Evolutionary conservation across 306 rosid species (phyloP), one percentile per base, ranked within the genome.

Genomic region (Calophaca sinica): DNA sequence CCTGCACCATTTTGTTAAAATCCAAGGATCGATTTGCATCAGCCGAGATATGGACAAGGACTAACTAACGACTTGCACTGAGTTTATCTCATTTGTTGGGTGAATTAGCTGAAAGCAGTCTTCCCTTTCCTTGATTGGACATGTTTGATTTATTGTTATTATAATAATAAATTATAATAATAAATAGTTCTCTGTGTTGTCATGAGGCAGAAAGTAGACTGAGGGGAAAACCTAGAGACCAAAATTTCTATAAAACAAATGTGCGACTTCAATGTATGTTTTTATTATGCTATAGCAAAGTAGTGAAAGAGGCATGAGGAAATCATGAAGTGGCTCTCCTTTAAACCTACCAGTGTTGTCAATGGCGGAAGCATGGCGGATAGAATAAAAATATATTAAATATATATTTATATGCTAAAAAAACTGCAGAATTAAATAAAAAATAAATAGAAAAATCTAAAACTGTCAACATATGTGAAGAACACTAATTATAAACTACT

Each of bases 1-100:
- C 60, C 45, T 48, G 26, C 35, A 55, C 54, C 70, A 42, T 36
- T 52, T 53, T 63, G 41, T 67, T 75, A 29, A 49, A 66, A 74
- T 68, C 33, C 80, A 26, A 44, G 5, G 36, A 35, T 69, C 45
- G 61, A 62, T 32, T 44, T 75, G 9, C 68, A 31, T 52, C 44
- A 26, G 49, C 61, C 55, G 31, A 38, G 36, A 57, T 42, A 48
- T 48, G 50, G 55, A 8, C 68, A 15, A 4, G 9, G 62, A 60
- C 2, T 52, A 41, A 15, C 60, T 38, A n/a, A n/a, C n/a, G n/a
- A 29, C 73, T 71, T 58, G 12, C 58, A 26, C 49, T 59, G 11
- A 58, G 29, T 51, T 68, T 41, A 15, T 67, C 51, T 13, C 39
- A 50, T 48, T 72, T 57, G 3, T 15, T 32, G 7, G 73, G 32